phyloP scores from a whole-genome alignment of 345 rosid species.

The Clausena lansium region DNA sequence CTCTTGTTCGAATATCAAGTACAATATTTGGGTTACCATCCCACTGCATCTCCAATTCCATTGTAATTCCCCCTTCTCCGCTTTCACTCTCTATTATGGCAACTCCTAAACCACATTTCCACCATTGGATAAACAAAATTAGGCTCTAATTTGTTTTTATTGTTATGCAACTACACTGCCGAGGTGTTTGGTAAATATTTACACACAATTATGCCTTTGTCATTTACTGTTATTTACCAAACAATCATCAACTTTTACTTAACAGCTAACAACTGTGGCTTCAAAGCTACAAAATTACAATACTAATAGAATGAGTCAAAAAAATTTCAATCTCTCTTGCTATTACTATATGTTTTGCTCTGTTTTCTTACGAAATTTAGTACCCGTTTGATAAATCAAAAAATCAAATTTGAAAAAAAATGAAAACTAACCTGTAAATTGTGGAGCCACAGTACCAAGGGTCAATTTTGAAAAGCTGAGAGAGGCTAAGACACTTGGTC shows the following conservation, averaged over 20 bases:
- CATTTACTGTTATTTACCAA: too few species aligned
- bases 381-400: too few species aligned
- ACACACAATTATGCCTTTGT: too few species aligned
- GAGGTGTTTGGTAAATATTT: too few species aligned
- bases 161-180: too few species aligned
- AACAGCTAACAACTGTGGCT: too few species aligned
- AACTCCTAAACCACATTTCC: slow-evolving; percentile 45
- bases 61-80: slow-evolving; percentile 45
- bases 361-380: not conserved
- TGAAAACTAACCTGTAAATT: slow-evolving; percentile 66
- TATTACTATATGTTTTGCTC: not conserved
- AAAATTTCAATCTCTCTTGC: not conserved
- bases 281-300: too few species aligned
- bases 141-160: too few species aligned
- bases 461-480: slow-evolving; percentile 78
- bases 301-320: not conserved
- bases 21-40: slow-evolving; percentile 84
- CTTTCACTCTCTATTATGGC: slow-evolving; percentile 60
- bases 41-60: slow-evolving; percentile 96
- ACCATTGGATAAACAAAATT: not conserved
- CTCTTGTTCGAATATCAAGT: slow-evolving; percentile 64
- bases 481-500: slow-evolving; percentile 68
- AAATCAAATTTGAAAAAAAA: not conserved
- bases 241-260: too few species aligned
- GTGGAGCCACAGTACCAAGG: slow-evolving; percentile 96